These are phyloP conservation scores for Chlamydomonas reinhardtii DNA, from an alignment of 163 green algal species.

Conservation along the genomic window DNA sequence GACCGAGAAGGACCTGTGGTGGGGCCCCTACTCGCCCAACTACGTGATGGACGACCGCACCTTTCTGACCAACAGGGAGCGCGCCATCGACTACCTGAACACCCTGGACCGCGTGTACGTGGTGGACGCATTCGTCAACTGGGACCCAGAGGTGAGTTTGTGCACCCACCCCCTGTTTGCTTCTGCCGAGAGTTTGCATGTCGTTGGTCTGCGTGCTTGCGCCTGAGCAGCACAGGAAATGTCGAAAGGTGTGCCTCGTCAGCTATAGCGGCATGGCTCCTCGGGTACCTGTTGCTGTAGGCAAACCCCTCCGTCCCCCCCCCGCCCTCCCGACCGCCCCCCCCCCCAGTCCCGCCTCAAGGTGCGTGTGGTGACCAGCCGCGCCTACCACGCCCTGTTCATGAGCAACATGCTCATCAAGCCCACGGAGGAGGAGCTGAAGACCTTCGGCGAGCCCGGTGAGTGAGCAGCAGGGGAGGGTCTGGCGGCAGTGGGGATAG, in stretches of 20 bases:
- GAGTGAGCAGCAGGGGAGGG: background rate
- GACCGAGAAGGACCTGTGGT: slow-evolving; percentile 92
- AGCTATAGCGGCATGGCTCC: too few species aligned
- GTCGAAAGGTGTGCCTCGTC: too few species aligned
- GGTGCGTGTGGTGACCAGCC: slow-evolving; percentile 81
- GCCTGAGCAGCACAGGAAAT: too few species aligned
- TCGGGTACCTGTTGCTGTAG: too few species aligned
- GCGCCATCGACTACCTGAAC: slow-evolving; percentile 91
- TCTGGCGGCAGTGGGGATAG: too few species aligned
- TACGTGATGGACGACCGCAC: slow-evolving; percentile 90
- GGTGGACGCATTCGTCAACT: slow-evolving; percentile 91
- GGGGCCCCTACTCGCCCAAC: slow-evolving; percentile 86
- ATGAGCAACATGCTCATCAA: slow-evolving; percentile 99
- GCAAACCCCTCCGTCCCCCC: too few species aligned
- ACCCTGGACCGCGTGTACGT: slow-evolving; percentile 89
- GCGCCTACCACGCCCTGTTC: slow-evolving; percentile 96
- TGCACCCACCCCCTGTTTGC: too few species aligned
- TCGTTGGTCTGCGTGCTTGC: background rate
- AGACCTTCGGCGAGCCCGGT: slow-evolving; percentile 85
- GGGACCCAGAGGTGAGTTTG: slow-evolving; percentile 75
- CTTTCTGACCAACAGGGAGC: slow-evolving; percentile 89
- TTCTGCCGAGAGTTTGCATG: too few species aligned
- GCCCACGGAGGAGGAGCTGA: slow-evolving; percentile 89
- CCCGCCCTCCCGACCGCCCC: background rate
- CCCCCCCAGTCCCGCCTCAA: slow-evolving; percentile 15